Base-by-base conservation (phyloP, 768 basidiomycete species). In the Leucogyrophana mollusca region DNA sequence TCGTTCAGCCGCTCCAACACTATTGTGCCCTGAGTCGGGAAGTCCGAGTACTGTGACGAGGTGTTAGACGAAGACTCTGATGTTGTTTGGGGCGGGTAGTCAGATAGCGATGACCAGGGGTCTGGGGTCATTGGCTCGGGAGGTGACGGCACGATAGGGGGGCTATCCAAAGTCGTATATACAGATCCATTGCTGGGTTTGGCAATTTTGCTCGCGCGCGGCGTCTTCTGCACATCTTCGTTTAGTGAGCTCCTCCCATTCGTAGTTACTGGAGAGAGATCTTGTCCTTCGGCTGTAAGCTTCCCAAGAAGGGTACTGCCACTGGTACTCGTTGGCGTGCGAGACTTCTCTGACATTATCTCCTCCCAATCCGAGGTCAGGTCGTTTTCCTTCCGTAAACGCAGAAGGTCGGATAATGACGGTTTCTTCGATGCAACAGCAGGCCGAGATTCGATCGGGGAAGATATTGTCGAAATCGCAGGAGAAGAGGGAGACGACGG, bases 51-150 rank as follows among this genome's bases (percentile, higher is more conserved):
- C 47, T 79, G 79, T 11, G 85, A 87, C 2, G 84, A 87, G 9
- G 79, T 76, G n/a, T 80, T 80, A 16, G 87, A 87, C 11, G 80
- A 80, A 4, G 87, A 87, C 53, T 80, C 82, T 9, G 88, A 86
- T 8, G 85, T 85, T 9, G 86, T 83, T 18, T 73, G 77, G 45
- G 76, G 74, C 33, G 83, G 83, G 56, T 83, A 87, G 54, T 84
- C 83, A 45, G 86, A 85, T 40, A 86, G 59, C 4, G 86, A 86
- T 13, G 88, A 89, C 43, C 85, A 82, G 24, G 87, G 87, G 66
- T 90, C 87, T 5, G 85, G 85, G 11, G 89, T 90, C 9, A 81
- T 69, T 44, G 77, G 78, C 49, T 85, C 83, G 35, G 79, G 76
- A 37, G 73, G 69, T 18, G 78, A 73, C 16, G 73, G 70, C 5